Conservation (phyloP, 163 green algal genomes). For the Prototheca wickerhamii region DNA sequence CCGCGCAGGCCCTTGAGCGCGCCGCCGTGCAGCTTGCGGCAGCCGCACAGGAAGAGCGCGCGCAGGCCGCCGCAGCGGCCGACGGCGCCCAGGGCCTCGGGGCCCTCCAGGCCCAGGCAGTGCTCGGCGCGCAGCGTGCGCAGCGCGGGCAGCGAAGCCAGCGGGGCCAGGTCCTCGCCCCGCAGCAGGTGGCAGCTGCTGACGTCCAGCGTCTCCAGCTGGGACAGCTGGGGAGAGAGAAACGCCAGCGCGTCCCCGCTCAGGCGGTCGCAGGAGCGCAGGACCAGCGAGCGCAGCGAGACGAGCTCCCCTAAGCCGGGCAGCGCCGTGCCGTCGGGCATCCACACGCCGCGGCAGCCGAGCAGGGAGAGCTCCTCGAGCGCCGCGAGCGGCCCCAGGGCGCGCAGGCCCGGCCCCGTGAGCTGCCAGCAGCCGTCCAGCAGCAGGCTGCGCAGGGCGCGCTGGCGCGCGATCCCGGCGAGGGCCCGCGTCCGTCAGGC, state of each 20-base stretch:
- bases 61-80: slow-evolving; percentile 6
- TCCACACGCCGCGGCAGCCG: slow-evolving; percentile 35
- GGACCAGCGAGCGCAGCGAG: slow-evolving; percentile 13
- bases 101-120: slow-evolving; percentile 23
- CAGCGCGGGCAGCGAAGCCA: slow-evolving; percentile 17
- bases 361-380: slow-evolving; percentile 23
- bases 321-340: slow-evolving; percentile 6
- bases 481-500: slow-evolving; percentile 30
- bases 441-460: slow-evolving; percentile 19
- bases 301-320: slow-evolving; percentile 9
- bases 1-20: slow-evolving; percentile 9
- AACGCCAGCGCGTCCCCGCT: slow-evolving; percentile 15
- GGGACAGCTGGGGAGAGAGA: slow-evolving; percentile 3
- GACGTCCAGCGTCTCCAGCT: slow-evolving; percentile 26
- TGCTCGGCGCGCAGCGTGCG: slow-evolving; percentile 17
- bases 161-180: slow-evolving; percentile 10
- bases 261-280: slow-evolving; percentile 37
- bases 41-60: slow-evolving; percentile 23
- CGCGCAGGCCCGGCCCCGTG: slow-evolving; percentile 19
- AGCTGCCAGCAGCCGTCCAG: slow-evolving; percentile 48
- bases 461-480: slow-evolving; percentile 11
- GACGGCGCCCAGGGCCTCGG: slow-evolving; percentile 14
- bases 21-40: slow-evolving; percentile 15
- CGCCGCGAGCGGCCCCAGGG: slow-evolving; percentile 11
- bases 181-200: slow-evolving; percentile 24